Conservation (phyloP, 2,329 filamentous ascomycete species). For the Aspergillus felis region DNA sequence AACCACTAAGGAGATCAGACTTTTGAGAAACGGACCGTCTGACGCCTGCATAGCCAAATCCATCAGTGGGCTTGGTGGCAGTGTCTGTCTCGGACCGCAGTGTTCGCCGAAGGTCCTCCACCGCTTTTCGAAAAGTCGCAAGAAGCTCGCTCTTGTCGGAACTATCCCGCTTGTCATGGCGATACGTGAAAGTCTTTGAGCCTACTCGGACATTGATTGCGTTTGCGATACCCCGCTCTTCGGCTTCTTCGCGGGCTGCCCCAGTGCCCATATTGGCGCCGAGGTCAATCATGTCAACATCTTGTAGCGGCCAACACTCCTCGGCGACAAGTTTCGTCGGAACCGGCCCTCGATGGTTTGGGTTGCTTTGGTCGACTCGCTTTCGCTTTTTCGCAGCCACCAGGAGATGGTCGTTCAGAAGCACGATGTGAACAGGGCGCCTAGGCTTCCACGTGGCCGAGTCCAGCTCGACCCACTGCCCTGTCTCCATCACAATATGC, state of each 20-base stretch:
- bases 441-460: conserved; percentile 95
- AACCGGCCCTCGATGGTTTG: conserved; percentile 43
- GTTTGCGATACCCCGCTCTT: conserved; percentile 65
- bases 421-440: conserved; percentile 81
- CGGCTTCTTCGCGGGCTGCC: conserved; percentile 36
- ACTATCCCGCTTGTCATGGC: conserved; percentile 76
- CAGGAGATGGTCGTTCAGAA: conserved; percentile 91
- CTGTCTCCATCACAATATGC: conserved; percentile 89
- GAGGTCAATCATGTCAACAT: conserved; percentile 90
- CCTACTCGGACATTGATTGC: conserved; percentile 89
- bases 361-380: conserved; percentile 63
- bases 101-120: conserved; percentile 84
- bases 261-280: conserved; percentile 47
- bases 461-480: conserved; percentile 92
- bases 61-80: conserved; percentile 77
- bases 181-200: conserved; percentile 89
- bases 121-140: conserved; percentile 85
- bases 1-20: conserved; percentile 71
- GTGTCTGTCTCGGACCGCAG: conserved; percentile 83
- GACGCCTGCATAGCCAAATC: conserved; percentile 79
- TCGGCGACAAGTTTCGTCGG: conserved; percentile 81
- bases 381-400: conserved; percentile 92
- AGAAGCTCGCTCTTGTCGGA: conserved; percentile 76
- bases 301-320: conserved; percentile 87
- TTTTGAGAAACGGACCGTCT: conserved; percentile 75